These are phyloP conservation scores for Avena insularis DNA, from an alignment of 176 grass and related monocot species.

Conservation along the genomic window DNA sequence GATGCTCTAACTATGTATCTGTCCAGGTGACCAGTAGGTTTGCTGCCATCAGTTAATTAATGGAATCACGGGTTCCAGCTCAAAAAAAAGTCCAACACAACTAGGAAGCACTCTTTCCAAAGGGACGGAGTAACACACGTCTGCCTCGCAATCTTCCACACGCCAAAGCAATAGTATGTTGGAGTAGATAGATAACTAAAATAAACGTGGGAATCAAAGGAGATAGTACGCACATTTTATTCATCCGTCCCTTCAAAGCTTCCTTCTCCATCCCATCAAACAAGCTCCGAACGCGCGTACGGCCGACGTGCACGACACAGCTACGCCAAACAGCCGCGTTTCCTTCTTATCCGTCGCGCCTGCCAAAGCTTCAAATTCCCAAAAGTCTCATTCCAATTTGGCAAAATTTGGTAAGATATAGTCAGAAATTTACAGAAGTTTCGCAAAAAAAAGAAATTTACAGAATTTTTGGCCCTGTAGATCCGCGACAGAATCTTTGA, in stretches of 20 bases:
- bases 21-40: too few species aligned
- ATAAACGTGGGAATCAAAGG: conserved; percentile 29
- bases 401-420: neutral
- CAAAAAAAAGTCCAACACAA: conserved; percentile 14
- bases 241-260: conserved; percentile 42
- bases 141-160: conserved; percentile 44
- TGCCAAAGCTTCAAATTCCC: neutral
- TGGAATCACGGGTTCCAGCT: too few species aligned
- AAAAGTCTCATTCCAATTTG: neutral
- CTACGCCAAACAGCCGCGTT: neutral
- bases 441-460: too few species aligned
- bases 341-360: neutral
- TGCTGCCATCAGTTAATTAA: too few species aligned
- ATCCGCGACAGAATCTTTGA: neutral
- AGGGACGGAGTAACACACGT: neutral
- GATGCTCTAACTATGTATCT: too few species aligned
- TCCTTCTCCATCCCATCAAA: conserved; percentile 31
- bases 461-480: neutral
- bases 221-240: too few species aligned
- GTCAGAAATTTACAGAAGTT: neutral
- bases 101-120: neutral
- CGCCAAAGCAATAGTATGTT: conserved; percentile 45
- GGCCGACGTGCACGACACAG: conserved; percentile 30
- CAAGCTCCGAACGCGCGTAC: conserved; percentile 17
- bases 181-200: neutral